Conservation (phyloP, 2,329 filamentous ascomycete species). For the Aspergillus floridensis region DNA sequence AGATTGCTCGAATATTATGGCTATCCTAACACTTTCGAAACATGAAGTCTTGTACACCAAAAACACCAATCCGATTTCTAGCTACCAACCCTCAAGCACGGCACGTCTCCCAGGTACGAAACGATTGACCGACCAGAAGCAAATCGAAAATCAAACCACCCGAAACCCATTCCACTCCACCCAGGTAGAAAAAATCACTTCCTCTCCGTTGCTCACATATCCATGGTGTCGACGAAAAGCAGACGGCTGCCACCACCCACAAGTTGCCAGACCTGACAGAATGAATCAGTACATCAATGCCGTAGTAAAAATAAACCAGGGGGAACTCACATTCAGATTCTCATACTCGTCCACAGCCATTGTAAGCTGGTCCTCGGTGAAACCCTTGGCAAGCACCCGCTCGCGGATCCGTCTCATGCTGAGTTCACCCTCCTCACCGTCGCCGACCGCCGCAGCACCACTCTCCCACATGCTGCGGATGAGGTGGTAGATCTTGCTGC, state of each 20-base stretch:
- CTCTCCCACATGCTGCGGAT: conserved; percentile 84
- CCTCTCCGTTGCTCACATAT: conserved; percentile 30
- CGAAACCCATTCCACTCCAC: neutral
- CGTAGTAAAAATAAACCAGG: neutral
- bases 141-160: neutral
- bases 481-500: conserved; percentile 90
- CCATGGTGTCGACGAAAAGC: conserved; percentile 64
- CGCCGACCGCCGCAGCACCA: conserved; percentile 74
- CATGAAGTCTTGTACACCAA: neutral
- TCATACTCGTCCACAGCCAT: conserved; percentile 87
- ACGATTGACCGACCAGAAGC: neutral
- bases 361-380: conserved; percentile 90
- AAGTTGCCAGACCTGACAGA: conserved; percentile 71
- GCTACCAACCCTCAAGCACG: neutral
- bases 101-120: neutral
- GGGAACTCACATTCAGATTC: conserved; percentile 74
- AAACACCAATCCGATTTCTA: conserved; percentile 8
- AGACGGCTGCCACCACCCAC: conserved; percentile 67
- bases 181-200: neutral
- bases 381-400: conserved; percentile 90
- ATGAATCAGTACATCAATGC: conserved; percentile 37
- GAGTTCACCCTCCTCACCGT: conserved; percentile 71
- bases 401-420: conserved; percentile 87
- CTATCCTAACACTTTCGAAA: neutral
- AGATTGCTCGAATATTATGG: neutral